Percentiles rank a stretch among this genome's conserved stretches.
These are phyloP conservation scores for Schrenkiella parvula DNA, from an alignment of 345 rosid genomes.

Conservation along the genomic window DNA sequence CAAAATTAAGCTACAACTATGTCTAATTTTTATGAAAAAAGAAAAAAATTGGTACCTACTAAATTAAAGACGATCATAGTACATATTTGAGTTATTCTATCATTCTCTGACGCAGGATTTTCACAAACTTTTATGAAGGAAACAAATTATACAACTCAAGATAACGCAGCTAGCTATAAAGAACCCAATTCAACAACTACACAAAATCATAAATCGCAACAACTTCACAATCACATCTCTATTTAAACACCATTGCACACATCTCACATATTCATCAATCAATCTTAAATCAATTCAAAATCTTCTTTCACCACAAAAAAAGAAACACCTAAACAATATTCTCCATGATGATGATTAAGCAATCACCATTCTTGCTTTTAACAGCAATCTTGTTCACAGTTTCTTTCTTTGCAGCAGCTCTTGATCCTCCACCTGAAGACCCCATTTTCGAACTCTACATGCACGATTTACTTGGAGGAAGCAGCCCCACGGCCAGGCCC, in stretches of 20 bases:
- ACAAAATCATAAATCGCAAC: slow-evolving; percentile 32
- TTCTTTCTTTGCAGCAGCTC: slow-evolving; percentile 36
- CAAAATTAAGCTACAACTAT: background rate
- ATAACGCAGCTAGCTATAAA: slow-evolving; percentile 15
- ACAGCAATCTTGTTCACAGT: slow-evolving; percentile 35
- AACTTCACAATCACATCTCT: slow-evolving; percentile 41
- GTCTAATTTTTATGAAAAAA: background rate
- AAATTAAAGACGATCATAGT: background rate
- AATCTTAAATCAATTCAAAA: slow-evolving; percentile 5
- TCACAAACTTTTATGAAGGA: background rate
- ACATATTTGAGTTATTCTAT: background rate
- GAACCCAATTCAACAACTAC: slow-evolving; percentile 47
- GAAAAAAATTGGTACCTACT: background rate
- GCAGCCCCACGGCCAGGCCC: slow-evolving; percentile 85
- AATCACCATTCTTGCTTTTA: slow-evolving; percentile 30
- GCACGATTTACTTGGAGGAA: slow-evolving; percentile 93
- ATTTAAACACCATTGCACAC: slow-evolving; percentile 37
- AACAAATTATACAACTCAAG: background rate
- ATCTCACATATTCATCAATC: slow-evolving; percentile 30
- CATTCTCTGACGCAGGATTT: background rate
- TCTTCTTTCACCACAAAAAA: background rate
- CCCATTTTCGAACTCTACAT: slow-evolving; percentile 72
- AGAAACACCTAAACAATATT: background rate
- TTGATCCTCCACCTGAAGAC: slow-evolving; percentile 41
- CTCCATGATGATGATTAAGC: slow-evolving; percentile 46